Evolutionary conservation across 192 early-diverging fungal species (phyloP).

Genomic region (Dissophora globulifera): DNA sequence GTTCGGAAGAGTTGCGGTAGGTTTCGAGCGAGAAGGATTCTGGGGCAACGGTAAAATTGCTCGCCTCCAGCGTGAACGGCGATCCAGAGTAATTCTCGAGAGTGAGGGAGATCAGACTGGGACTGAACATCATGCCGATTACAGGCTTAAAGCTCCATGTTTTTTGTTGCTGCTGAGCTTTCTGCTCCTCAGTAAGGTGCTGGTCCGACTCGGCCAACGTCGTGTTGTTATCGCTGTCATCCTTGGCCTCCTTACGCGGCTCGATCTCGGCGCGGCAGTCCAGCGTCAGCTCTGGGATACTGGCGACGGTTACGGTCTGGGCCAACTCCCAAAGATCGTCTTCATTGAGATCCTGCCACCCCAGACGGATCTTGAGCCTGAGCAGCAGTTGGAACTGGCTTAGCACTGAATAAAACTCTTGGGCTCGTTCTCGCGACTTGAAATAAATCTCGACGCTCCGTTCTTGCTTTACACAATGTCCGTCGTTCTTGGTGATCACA

Average conservation of each 20-base stretch:
- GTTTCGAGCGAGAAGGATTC: background rate
- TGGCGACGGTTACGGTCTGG: background rate
- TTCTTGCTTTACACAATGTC: conserved; percentile 15
- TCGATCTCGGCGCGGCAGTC: conserved; percentile 16
- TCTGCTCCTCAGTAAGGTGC: too few species aligned
- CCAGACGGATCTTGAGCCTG: conserved; percentile 26
- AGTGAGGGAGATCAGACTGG: conserved; percentile 11
- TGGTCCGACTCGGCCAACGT: too few species aligned
- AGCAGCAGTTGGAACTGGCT: conserved; percentile 5
- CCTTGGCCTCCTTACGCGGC: too few species aligned
- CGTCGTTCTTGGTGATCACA: background rate
- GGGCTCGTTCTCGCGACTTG: conserved; percentile 6
- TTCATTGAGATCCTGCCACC: conserved; percentile 17
- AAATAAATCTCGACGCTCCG: conserved; percentile 14
- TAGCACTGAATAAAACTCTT: conserved; percentile 9
- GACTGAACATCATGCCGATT: conserved; percentile 25
- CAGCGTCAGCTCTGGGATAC: conserved; percentile 18
- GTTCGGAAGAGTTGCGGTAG: background rate
- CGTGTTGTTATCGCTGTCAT: too few species aligned
- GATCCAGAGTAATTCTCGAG: conserved; percentile 30
- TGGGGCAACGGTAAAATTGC: background rate
- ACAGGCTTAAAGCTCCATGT: conserved; percentile 24
- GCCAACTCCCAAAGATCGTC: conserved; percentile 23
- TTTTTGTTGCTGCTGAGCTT: background rate
- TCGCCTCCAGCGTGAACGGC: background rate